Percentiles rank a stretch among this genome's conserved stretches.
Conservation (phyloP, 345 rosid species). For the Salix brachista region DNA sequence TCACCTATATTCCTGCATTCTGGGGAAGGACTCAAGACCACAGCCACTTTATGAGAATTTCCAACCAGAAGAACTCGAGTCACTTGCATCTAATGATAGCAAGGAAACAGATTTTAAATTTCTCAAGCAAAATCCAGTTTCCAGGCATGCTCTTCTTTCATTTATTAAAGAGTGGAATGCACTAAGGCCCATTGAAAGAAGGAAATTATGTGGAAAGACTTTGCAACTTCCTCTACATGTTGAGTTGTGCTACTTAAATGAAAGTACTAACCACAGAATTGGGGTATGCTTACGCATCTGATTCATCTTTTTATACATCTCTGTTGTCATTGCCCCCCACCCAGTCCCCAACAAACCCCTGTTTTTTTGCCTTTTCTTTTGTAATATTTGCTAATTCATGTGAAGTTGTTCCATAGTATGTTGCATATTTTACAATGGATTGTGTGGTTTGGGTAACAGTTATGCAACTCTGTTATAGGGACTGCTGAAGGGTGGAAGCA, state of each 20-base stretch:
- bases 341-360: too few relatives aligned
- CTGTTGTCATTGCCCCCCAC: neutral
- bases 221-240: conserved; percentile 77
- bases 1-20: conserved; percentile 74
- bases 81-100: conserved; percentile 22
- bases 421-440: neutral
- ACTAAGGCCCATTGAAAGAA: conserved; percentile 72
- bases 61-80: conserved; percentile 73
- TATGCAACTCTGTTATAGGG: conserved; percentile 49
- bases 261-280: conserved; percentile 56
- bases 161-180: conserved; percentile 73
- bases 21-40: conserved; percentile 71
- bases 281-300: conserved; percentile 40
- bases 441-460: conserved; percentile 13
- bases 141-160: conserved; percentile 44
- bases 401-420: neutral
- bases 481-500: conserved; percentile 83
- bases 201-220: conserved; percentile 78
- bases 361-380: too few relatives aligned
- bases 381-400: too few relatives aligned
- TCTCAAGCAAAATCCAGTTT: conserved; percentile 32
- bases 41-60: conserved; percentile 72
- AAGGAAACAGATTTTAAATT: conserved; percentile 28
- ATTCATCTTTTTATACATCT: neutral
- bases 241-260: conserved; percentile 86